Conservation (phyloP, 768 basidiomycete genomes). For the Tylopilus balloui region DNA sequence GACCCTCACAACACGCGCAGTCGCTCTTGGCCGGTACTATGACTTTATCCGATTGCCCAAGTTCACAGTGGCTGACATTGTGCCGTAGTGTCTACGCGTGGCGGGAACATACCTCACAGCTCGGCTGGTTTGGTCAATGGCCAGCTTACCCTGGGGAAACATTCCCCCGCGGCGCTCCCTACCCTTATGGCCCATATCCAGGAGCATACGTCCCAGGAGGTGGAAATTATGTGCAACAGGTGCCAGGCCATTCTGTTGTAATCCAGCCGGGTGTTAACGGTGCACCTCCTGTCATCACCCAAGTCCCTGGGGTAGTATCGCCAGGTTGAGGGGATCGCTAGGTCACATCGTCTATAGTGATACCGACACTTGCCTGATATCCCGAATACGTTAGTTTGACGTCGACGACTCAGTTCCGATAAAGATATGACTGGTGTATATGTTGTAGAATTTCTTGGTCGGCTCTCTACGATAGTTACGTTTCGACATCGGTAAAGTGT, state of each 20-base stretch:
- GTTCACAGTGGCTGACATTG: not conserved
- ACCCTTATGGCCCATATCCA: constrained; percentile 30
- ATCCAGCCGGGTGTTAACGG: constrained; percentile 66
- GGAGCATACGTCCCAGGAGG: constrained; percentile 22
- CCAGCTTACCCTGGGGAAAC: constrained; percentile 48
- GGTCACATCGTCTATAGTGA: not conserved
- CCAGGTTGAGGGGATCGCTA: constrained; percentile 11
- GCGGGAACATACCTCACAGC: constrained; percentile 43
- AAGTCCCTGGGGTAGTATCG: constrained; percentile 41
- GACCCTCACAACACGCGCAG: constrained; percentile 44
- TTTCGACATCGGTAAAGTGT: constrained; percentile 6
- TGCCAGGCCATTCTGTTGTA: constrained; percentile 58
- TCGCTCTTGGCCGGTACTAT: constrained; percentile 30
- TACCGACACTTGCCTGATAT: not conserved
- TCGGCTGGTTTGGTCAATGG: constrained; percentile 74
- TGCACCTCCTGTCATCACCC: constrained; percentile 55
- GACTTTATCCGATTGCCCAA: not conserved
- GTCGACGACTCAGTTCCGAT: constrained; percentile 8
- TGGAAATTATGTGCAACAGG: constrained; percentile 42
- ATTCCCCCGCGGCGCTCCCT: constrained; percentile 19
- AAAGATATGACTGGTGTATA: constrained; percentile 6
- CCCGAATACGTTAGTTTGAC: not conserved
- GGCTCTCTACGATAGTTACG: constrained; percentile 16
- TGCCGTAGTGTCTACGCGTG: constrained; percentile 28
- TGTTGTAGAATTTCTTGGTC: constrained; percentile 1